Evolutionary conservation across 139 green algal genomes (phyloP), one percentile per base, ranked within the genome.

Genomic region (Chlamydomonas eustigma): DNA sequence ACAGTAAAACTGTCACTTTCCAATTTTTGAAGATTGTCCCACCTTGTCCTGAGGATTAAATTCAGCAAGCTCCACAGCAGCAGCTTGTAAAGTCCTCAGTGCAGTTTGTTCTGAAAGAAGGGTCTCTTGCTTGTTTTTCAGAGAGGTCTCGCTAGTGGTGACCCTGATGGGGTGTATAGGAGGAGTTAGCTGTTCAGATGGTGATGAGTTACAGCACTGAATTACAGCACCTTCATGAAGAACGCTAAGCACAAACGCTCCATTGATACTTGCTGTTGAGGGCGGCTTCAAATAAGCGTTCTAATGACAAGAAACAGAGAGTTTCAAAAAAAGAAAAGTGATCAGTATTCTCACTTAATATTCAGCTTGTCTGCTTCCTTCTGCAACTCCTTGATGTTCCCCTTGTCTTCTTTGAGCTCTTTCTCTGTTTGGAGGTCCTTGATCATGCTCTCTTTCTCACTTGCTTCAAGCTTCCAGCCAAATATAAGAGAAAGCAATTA

Each of bases 81-180:
- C 37, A 12, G 71, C 75, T 67, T 84, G 75, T 52, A 88, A 63
- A 58, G n/a, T 22, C 44, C 52, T 66, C 51, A 91, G 52, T 33
- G 33, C 71, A 0, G 71, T 83, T 64, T 81, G 71, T 76, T 96
- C 91, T 28, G 39, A 39, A 1, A 86, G 78, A 31, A 94, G 74
- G 5, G 37, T 74, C 36, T 93, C 90, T 71, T 86, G 75, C 44
- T 87, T 84, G 72, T 93, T 89, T 65, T 88, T 92, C 52, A 79
- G 82, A 28, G 37, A 78, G 8, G 84, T 89, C 5, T 76, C 93
- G 51, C 88, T 86, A 70, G 88, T 86, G 5, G 91, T 89, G 76
- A 96, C 67, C 72, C 88, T 94, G 75, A 18, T 28, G 12, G 18
- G 44, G 18, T 12, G 44, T 12, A 58, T 18, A 18, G 44, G 44